Evolutionary conservation across 1,284 basidiomycete genomes (phyloP).

Genomic region (Melampsora larici-populina): DNA sequence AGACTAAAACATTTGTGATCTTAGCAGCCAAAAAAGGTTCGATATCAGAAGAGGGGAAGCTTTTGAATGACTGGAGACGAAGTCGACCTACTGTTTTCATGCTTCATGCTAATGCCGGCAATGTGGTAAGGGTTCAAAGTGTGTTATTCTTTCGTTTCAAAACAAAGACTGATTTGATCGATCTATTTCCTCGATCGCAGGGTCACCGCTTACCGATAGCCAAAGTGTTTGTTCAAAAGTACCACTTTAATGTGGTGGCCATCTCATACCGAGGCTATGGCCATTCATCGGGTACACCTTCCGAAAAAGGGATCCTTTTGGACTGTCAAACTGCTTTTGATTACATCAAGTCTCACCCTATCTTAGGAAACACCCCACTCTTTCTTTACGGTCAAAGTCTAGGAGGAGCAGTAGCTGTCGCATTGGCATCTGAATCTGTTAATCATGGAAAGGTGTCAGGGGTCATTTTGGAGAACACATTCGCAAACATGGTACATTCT

Average conservation of each 20-base stretch:
- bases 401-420: conserved; percentile 38
- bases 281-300: conserved; percentile 30
- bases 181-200: background rate
- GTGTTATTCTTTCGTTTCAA: background rate
- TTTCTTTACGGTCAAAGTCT: conserved; percentile 40
- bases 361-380: background rate
- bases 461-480: conserved; percentile 41
- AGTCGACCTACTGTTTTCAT: conserved; percentile 22
- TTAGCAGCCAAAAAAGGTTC: conserved; percentile 21
- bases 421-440: background rate
- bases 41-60: background rate
- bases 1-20: conserved; percentile 22
- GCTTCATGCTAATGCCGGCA: conserved; percentile 39
- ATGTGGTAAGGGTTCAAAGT: conserved; percentile 20
- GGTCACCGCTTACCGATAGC: conserved; percentile 12
- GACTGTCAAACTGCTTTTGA: conserved; percentile 21
- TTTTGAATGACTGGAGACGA: background rate
- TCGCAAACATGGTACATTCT: conserved; percentile 28
- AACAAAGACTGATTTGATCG: background rate
- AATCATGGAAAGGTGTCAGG: conserved; percentile 19
- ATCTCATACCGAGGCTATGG: conserved; percentile 43
- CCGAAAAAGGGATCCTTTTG: conserved; percentile 34
- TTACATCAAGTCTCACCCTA: conserved; percentile 17
- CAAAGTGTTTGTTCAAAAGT: conserved; percentile 14
- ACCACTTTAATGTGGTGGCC: conserved; percentile 26